Conservation (phyloP, 257 asterid genomes). For the Petrea volubilis region DNA sequence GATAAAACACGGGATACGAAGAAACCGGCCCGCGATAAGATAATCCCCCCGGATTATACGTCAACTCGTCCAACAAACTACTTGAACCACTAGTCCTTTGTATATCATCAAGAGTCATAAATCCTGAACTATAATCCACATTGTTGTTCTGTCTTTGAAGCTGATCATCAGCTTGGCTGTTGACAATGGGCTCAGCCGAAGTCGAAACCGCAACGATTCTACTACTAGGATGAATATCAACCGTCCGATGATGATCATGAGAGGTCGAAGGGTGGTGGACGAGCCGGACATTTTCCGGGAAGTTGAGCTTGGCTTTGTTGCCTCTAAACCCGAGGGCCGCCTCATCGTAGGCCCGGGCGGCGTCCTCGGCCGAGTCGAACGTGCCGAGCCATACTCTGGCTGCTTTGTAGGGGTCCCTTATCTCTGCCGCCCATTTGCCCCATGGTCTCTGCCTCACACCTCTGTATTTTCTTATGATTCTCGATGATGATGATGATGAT, state of each 20-base stretch:
- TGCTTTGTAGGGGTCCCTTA: slow-evolving; percentile 50
- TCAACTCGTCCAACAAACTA: slow-evolving; percentile 4
- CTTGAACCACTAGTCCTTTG: slow-evolving; percentile 18
- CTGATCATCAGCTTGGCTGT: slow-evolving; percentile 28
- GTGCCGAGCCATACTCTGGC: slow-evolving; percentile 62
- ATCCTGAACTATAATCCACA: background rate
- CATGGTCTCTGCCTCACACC: slow-evolving; percentile 59
- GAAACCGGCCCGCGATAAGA: slow-evolving; percentile 2
- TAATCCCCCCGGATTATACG: too few relatives aligned
- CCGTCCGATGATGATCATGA: background rate
- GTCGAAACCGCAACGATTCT: slow-evolving; percentile 25
- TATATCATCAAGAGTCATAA: slow-evolving; percentile 31
- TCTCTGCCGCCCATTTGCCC: slow-evolving; percentile 70
- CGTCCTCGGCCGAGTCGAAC: slow-evolving; percentile 57
- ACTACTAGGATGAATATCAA: background rate
- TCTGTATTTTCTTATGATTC: slow-evolving; percentile 34
- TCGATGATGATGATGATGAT: background rate
- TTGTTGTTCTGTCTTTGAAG: background rate
- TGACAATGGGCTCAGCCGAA: slow-evolving; percentile 33
- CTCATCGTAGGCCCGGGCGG: slow-evolving; percentile 60
- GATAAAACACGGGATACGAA: slow-evolving; percentile 5
- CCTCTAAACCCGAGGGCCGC: slow-evolving; percentile 63
- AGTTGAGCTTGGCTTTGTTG: slow-evolving; percentile 61
- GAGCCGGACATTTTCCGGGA: slow-evolving; percentile 54
- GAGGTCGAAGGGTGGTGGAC: slow-evolving; percentile 11